Percentiles rank a stretch among this genome's conserved stretches.
Evolutionary conservation across 805 yeast species (phyloP).

Genomic region (Pachysolen tannophilus): DNA sequence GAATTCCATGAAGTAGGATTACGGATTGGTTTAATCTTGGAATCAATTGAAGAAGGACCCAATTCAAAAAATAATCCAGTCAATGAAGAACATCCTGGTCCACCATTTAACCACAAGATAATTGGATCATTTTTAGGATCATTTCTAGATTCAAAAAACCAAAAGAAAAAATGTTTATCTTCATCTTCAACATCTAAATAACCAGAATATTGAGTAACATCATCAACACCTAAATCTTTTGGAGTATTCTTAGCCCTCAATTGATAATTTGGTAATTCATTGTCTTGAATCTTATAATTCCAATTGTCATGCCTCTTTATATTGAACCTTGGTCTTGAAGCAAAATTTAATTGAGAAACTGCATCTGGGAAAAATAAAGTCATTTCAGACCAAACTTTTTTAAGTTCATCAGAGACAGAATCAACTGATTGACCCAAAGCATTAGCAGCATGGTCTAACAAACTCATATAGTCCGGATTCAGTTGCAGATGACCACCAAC

Average conservation of each 20-base stretch:
- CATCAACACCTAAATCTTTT: conserved; percentile 46
- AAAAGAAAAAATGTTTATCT: conserved; percentile 84
- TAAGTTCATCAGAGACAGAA: conserved; percentile 38
- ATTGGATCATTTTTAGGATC: conserved; percentile 84
- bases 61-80: conserved; percentile 87
- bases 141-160: conserved; percentile 89
- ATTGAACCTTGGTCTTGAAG: conserved; percentile 40
- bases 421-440: conserved; percentile 44
- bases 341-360: conserved; percentile 38
- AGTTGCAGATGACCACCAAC: no score
- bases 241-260: conserved; percentile 42
- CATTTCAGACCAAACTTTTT: conserved; percentile 57
- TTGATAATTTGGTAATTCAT: conserved; percentile 33
- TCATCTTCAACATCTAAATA: conserved; percentile 60
- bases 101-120: conserved; percentile 86
- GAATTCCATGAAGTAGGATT: conserved; percentile 89
- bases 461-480: no score
- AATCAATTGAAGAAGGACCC: conserved; percentile 76
- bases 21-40: conserved; percentile 55
- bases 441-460: conserved; percentile 32
- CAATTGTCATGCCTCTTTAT: conserved; percentile 24
- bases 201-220: conserved; percentile 66
- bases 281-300: conserved; percentile 28
- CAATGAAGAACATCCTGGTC: conserved; percentile 92
- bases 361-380: conserved; percentile 51